Base-by-base conservation (phyloP, 1,284 basidiomycete genomes). In the Apiotrichum veenhuisii region DNA sequence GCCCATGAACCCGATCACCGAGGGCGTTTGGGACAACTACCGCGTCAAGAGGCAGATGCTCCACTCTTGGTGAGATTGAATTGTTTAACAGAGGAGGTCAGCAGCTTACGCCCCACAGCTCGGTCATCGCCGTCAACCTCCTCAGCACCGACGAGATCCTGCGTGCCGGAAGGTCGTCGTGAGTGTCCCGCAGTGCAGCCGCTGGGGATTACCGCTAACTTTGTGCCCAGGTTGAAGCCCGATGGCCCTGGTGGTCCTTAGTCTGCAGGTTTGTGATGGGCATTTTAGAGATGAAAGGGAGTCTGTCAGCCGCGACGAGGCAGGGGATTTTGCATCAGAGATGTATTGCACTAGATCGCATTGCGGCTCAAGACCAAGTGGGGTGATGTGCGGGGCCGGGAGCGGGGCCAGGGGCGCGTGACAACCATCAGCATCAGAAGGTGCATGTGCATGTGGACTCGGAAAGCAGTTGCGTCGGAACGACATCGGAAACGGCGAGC, bases 1-100 rank as follows among this genome's bases (percentile, higher is more conserved):
- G 76, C 93, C 95, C 4, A 91, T 96, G 73, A 95, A 99, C 73
- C 95, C 96, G 8, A 88, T 91, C 17, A 87, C 91, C 5, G 88
- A 92, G 71, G 96, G 96, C 40, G 87, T 99, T 20, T 98, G 95
- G 94, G 96, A 99, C 77, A 98, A 98, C 79, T 98, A 97, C 77
- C 83, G 96, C 59, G 96, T 98, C 61, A 98, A 98, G 81, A 82
- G 95, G 62, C 96, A 98, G 73, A 96, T 98, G 92, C 80, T 99
- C 56, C 95, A 98, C 74, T 94, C 91, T 70, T 90, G 89, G 46
- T 48, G 46, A 48, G 46, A 36, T 18, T 18, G n/a, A n/a, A n/a
- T n/a, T n/a, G n/a, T n/a, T n/a, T n/a, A n/a, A n/a, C n/a, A n/a
- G n/a, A n/a, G 46, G 18, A 12, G 18, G 59, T 44, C 41, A 54